Base-by-base conservation (phyloP, 2,329 filamentous ascomycete genomes). In the Colletotrichum viniferum region DNA sequence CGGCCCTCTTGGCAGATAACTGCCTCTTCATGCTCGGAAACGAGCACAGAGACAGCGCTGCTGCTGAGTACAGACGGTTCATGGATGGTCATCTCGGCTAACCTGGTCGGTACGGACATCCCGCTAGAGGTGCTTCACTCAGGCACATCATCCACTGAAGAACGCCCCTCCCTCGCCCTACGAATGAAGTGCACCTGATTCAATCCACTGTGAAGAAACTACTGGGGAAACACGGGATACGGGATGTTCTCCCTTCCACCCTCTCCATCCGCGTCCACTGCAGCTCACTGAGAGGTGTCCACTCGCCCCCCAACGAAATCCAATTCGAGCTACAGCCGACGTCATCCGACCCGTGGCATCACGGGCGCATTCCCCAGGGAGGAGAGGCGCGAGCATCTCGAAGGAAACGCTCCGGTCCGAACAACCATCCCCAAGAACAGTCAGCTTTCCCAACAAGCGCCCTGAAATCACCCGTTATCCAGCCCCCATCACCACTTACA, bases 311-410 rank as follows among this genome's bases (percentile, higher is more conserved):
- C 73, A 76, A 73, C 73, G 64, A 69, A 76, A 76, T 73, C 73
- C 69, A 64, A 61, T 64, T 65, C 70, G 56, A 68, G 70, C 56
- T 52, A 64, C 43, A 69, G 56, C 73, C 73, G 73, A 76, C 73
- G 73, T 76, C 73, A 76, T 76, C 64, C 73, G 70, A 76, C 70
- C 69, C 34, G 73, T 73, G 48, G 69, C 63, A 76, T 76, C 70
- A 69, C 70, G 58, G 70, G 73, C 70, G 72, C 72, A 76, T 76
- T 73, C 73, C 73, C 70, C 18, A 68, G 69, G 70, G 69, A 76
- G 69, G 73, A 32, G 30, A 62, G 58, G 30, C 58, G 63, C 34
- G 43, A 24, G 67, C 55, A 62, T 56, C 52, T 60, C 21, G n/a
- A 67, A 62, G 34, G 32, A 60, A 64, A 68, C 13, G n/a, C 52